Evolutionary conservation across 148 eudicot genomes (phyloP), one percentile per base, ranked within the genome.

Genomic region (Persicaria tinctoria): DNA sequence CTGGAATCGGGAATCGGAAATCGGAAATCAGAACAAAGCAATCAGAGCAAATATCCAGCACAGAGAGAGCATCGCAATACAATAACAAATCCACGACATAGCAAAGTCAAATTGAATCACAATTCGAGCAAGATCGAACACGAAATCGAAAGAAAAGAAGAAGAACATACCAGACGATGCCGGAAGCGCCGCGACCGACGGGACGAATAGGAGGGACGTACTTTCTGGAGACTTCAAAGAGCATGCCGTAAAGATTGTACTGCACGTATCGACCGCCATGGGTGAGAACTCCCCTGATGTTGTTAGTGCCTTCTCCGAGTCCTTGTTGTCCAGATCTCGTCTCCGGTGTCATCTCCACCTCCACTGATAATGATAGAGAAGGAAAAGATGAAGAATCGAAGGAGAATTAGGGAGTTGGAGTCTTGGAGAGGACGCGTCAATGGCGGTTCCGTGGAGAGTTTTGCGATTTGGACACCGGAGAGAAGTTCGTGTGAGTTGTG

Each of bases 131-230:
- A 17, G 27, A 57, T 48, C 17, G 55, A 71, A 5, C 23, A 16
- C 74, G 32, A n/a, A 71, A 71, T 20, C n/a, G 51, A n/a, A 32
- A 70, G 51, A 11, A 44, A 73, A 49, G 14, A 23, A 73, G 44
- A 44, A 73, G 60, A 18, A 51, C 51, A 16, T 6, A 76, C 73
- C 78, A 76, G 49, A 76, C 78, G 32, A 66, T 76, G n/a, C 78
- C 78, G 60, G 51, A 66, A 68, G 77, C 77, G 8, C 77, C 77
- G 20, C 77, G 70, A 6, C 77, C 77, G 70, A 75, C 70, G 46
- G 77, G 77, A 8, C 71, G 77, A 17, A 76, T 49, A 38, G 78
- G 78, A 76, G 77, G 76, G 48, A 75, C 77, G 55, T 75, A 75
- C 49, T 63, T 75, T 57, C 68, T 54, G 44, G 77, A 46, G 62